Evolutionary conservation across 192 early-diverging fungal species (phyloP).

Genomic region (Chytriomyces sp.): DNA sequence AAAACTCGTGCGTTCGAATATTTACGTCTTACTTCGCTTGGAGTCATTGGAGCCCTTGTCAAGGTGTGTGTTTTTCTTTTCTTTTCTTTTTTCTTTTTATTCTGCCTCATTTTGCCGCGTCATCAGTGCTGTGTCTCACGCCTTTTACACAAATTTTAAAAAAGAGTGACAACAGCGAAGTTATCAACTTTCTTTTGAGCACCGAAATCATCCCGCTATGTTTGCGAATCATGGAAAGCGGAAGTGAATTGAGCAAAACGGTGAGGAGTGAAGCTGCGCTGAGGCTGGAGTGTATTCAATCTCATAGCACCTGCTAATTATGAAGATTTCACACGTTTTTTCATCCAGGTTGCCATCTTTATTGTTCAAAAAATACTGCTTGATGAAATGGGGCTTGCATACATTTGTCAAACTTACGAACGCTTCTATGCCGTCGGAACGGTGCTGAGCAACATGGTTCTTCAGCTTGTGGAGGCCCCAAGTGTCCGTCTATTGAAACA

Average conservation of each 20-base stretch:
- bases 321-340: not conserved
- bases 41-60: constrained; percentile 95
- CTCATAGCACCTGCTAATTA: not conserved
- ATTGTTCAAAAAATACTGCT: constrained; percentile 97
- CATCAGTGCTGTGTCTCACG: not conserved
- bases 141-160: not conserved
- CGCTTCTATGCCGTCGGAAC: constrained; percentile 95
- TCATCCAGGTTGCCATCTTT: constrained; percentile 83
- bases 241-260: constrained; percentile 94
- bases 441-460: constrained; percentile 92
- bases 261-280: constrained; percentile 40
- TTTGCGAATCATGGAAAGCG: constrained; percentile 98
- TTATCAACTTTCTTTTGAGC: constrained; percentile 91
- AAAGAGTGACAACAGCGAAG: constrained; percentile 92
- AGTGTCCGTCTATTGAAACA: constrained; percentile 90
- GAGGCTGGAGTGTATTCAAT: not conserved
- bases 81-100: constrained; percentile 9
- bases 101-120: not conserved
- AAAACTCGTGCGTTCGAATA: constrained; percentile 97
- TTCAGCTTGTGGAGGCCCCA: constrained; percentile 83
- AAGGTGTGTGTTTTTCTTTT: constrained; percentile 62
- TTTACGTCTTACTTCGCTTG: constrained; percentile 88
- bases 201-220: constrained; percentile 98
- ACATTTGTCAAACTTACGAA: constrained; percentile 89
- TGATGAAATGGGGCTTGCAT: constrained; percentile 89